phyloP scores from a whole-genome alignment of 148 eudicot species.

The Rhododendron vialii region DNA sequence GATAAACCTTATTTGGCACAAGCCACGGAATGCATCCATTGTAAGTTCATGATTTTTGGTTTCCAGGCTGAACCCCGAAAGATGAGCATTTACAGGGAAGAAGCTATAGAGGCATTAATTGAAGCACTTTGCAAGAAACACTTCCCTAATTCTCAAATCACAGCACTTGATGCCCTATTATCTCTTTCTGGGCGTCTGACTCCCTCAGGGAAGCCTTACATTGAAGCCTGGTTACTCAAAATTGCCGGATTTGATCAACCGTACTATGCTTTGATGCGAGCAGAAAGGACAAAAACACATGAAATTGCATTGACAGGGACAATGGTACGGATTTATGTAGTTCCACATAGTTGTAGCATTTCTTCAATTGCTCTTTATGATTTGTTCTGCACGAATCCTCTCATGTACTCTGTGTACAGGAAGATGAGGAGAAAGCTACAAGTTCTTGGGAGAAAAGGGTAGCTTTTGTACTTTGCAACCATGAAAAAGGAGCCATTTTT shows the following conservation, averaged over 20 bases:
- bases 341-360: not conserved
- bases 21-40: not conserved
- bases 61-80: conserved; percentile 45
- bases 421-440: conserved; percentile 46
- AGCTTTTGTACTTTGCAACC: conserved; percentile 47
- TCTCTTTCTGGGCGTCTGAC: conserved; percentile 40
- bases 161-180: conserved; percentile 40
- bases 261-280: conserved; percentile 30
- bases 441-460: conserved; percentile 46
- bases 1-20: not conserved
- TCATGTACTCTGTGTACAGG: conserved; percentile 20
- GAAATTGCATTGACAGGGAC: conserved; percentile 20
- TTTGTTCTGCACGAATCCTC: not conserved
- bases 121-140: conserved; percentile 40
- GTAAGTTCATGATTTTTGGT: not conserved
- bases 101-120: conserved; percentile 46
- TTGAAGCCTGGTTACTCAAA: conserved; percentile 50
- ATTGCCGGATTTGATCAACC: conserved; percentile 45
- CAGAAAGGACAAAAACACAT: conserved; percentile 16
- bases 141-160: conserved; percentile 43
- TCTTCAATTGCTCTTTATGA: not conserved
- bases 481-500: conserved; percentile 47
- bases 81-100: conserved; percentile 63
- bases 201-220: conserved; percentile 29
- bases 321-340: conserved; percentile 15